A percentile compares a stretch with the other conserved stretches of the same genome.
Evolutionary conservation across 2,329 filamentous ascomycete genomes (phyloP).

Genomic region (Fusarium xyrophilum): DNA sequence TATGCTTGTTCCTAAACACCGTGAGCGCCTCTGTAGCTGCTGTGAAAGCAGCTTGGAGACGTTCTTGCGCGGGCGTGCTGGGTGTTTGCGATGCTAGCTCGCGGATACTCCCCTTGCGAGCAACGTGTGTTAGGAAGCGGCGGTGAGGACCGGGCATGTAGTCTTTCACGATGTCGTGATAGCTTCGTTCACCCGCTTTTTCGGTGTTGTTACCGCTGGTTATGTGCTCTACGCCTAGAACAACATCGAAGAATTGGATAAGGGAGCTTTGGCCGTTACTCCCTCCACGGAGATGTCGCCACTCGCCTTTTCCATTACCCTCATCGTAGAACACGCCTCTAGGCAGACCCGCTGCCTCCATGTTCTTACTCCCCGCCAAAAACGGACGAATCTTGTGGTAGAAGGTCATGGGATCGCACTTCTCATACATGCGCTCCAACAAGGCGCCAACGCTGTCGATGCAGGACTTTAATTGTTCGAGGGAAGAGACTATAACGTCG

Average conservation of each 20-base stretch:
- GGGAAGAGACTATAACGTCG: conserved; percentile 64
- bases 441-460: conserved; percentile 72
- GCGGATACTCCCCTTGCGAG: conserved; percentile 75
- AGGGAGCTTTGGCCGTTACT: conserved; percentile 93
- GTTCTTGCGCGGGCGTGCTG: conserved; percentile 58
- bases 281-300: conserved; percentile 83
- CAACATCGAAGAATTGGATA: conserved; percentile 91
- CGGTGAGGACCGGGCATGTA: conserved; percentile 92
- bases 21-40: conserved; percentile 77
- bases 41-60: conserved; percentile 64
- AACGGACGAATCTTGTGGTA: conserved; percentile 89
- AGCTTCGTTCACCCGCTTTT: conserved; percentile 46
- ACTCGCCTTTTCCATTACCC: conserved; percentile 68
- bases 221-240: conserved; percentile 80
- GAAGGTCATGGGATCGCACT: conserved; percentile 85
- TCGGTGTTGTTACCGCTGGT: conserved; percentile 47
- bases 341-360: conserved; percentile 83
- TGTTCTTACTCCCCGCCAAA: conserved; percentile 90
- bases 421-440: conserved; percentile 85
- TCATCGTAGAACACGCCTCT: conserved; percentile 85
- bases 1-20: conserved; percentile 82
- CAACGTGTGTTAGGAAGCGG: conserved; percentile 76
- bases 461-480: conserved; percentile 70
- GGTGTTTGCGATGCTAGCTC: conserved; percentile 66
- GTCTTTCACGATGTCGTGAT: conserved; percentile 73